Percentiles rank a stretch among this genome's conserved stretches.
These are phyloP conservation scores for Canavalia ensiformis DNA, from an alignment of 306 rosid genomes.

Conservation along the genomic window DNA sequence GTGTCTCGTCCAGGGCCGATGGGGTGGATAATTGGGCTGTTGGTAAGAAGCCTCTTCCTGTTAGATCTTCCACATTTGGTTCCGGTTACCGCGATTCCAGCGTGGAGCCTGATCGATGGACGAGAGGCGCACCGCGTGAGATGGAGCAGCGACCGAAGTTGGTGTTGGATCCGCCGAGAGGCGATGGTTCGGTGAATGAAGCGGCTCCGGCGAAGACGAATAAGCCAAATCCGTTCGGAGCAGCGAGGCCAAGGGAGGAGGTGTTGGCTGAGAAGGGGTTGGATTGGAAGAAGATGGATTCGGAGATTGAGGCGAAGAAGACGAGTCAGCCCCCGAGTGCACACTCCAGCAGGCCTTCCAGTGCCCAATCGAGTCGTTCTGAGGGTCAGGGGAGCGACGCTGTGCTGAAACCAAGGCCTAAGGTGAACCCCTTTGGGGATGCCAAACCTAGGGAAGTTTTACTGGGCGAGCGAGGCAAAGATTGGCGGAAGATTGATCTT, in stretches of 20 bases:
- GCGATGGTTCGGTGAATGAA: slow-evolving; percentile 56
- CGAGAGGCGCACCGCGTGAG: slow-evolving; percentile 57
- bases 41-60: slow-evolving; percentile 66
- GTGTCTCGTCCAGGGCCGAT: slow-evolving; percentile 76
- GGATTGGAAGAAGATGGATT: slow-evolving; percentile 93
- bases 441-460: slow-evolving; percentile 96
- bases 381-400: slow-evolving; percentile 75
- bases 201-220: slow-evolving; percentile 56
- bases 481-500: slow-evolving; percentile 94
- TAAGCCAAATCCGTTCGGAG: slow-evolving; percentile 87
- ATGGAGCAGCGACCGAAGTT: slow-evolving; percentile 68
- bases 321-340: slow-evolving; percentile 86
- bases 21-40: slow-evolving; percentile 83
- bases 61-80: slow-evolving; percentile 78
- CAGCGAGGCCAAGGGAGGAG: slow-evolving; percentile 95
- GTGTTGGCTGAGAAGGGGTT: slow-evolving; percentile 90
- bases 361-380: slow-evolving; percentile 89
- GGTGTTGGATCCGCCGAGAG: slow-evolving; percentile 80
- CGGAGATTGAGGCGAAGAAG: slow-evolving; percentile 85
- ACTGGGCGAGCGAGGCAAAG: slow-evolving; percentile 84
- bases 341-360: slow-evolving; percentile 91
- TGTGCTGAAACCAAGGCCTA: slow-evolving; percentile 69
- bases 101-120: slow-evolving; percentile 81
- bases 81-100: slow-evolving; percentile 74
- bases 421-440: slow-evolving; percentile 94